A percentile compares a stretch with the other conserved stretches of the same genome.
Conservation (phyloP, 2,329 filamentous ascomycete genomes). For the Esteya vermicola region DNA sequence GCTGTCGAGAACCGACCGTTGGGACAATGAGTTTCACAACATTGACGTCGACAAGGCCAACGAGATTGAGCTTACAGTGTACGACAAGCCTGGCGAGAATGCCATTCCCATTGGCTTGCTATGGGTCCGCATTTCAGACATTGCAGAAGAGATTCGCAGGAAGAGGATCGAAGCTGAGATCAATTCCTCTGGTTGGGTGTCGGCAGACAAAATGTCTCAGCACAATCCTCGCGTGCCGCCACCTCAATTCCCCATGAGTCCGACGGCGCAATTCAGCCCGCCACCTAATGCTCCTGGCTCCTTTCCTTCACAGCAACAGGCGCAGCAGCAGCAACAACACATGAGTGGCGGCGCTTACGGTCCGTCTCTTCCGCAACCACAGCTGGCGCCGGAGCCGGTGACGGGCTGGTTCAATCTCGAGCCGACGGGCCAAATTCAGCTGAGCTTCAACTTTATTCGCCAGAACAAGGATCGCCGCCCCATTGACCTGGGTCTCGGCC, state of each 20-base stretch:
- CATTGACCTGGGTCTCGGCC: slow-evolving; percentile 79
- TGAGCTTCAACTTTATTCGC: slow-evolving; percentile 86
- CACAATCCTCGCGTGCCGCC: slow-evolving; percentile 38
- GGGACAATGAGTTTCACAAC: slow-evolving; percentile 82
- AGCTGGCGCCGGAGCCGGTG: slow-evolving; percentile 47
- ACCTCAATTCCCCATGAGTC: slow-evolving; percentile 44
- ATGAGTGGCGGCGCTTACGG: slow-evolving; percentile 12
- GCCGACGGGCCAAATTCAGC: slow-evolving; percentile 80
- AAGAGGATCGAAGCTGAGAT: slow-evolving; percentile 97
- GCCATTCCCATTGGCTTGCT: slow-evolving; percentile 86
- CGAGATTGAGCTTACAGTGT: slow-evolving; percentile 93
- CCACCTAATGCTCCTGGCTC: slow-evolving; percentile 27
- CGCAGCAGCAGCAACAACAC: slow-evolving; percentile 7
- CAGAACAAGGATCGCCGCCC: slow-evolving; percentile 70
- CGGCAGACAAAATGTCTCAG: slow-evolving; percentile 70
- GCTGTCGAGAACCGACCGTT: slow-evolving; percentile 72
- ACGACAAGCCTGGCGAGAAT: slow-evolving; percentile 86
- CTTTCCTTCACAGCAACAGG: slow-evolving; percentile 9
- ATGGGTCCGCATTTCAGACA: slow-evolving; percentile 94
- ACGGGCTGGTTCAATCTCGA: slow-evolving; percentile 97
- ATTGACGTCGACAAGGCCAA: slow-evolving; percentile 97
- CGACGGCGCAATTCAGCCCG: slow-evolving; percentile 29
- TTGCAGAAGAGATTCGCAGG: slow-evolving; percentile 90
- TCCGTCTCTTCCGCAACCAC: slow-evolving; percentile 23
- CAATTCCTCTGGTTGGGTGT: slow-evolving; percentile 90